Base-by-base conservation (phyloP, 306 rosid species). In the Quillaja saponaria region DNA sequence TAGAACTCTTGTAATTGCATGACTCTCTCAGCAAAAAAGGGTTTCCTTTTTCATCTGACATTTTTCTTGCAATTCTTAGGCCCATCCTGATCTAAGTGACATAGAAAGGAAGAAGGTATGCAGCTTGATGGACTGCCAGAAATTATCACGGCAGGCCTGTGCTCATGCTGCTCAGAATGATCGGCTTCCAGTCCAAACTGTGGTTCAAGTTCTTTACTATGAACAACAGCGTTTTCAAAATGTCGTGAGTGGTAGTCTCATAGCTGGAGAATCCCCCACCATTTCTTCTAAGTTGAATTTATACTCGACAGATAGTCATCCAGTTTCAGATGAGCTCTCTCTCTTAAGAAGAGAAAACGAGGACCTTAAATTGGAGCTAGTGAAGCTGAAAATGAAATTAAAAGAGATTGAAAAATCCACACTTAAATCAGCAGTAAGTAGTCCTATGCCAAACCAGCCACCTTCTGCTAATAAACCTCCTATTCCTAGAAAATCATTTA, bases 91-190 rank as follows among this genome's bases (percentile, higher is more conserved):
- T 62, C 67, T 90, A 33, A 90, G 91, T 59, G 99, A 94, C 66
- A 76, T 83, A 87, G 99, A 94, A 56, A 88, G 86, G 77, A 94
- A 94, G 87, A 94, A 87, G 74, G 95, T 83, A 0, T 94, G 99
- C 75, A 83, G 97, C 52, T 74, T 87, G 61, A 90, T 94, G 97
- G 97, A 94, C 76, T 94, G 97, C 62, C 97, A 87, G 75, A 94
- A 79, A 68, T 64, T 94, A 52, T 94, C 99, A 0, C 83, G 96
- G 37, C 95, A 85, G 66, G 99, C 97, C 1, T 87, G 96, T 58
- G 95, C 99, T 12, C 99, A 94, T 40, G 97, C 99, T 3, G 99
- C 97, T 31, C 95, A 94, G 64, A 94, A 94, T 51, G 97, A 90
- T 61, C 76, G 99, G 45, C 94, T 94, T 51, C 95, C 97, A 0